phyloP scores from a whole-genome alignment of 805 yeast genomes.

The Yamadazyma paraphyllophila region DNA sequence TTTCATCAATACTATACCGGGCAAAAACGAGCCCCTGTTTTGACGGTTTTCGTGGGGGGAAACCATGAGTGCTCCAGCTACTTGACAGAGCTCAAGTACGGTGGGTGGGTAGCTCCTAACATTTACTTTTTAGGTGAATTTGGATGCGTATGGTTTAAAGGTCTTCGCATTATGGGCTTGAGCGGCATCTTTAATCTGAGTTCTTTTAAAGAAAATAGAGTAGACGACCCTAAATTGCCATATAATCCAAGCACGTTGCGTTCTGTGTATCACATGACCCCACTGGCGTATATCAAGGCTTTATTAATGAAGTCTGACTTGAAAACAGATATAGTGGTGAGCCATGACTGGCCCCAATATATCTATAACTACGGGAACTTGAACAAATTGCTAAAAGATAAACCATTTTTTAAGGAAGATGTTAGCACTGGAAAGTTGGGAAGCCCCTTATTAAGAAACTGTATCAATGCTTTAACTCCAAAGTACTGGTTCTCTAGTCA shows the following conservation, averaged over 20 bases:
- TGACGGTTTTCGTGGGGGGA: constrained; percentile 88
- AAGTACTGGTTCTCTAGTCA: constrained; percentile 86
- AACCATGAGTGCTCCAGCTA: constrained; percentile 90
- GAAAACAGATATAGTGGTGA: constrained; percentile 55
- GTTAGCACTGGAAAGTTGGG: constrained; percentile 63
- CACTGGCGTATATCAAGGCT: constrained; percentile 60
- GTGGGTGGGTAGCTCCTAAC: constrained; percentile 92
- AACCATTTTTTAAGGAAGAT: constrained; percentile 70
- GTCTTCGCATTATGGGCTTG: constrained; percentile 73
- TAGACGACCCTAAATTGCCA: constrained; percentile 47
- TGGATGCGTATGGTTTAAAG: constrained; percentile 71
- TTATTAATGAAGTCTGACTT: constrained; percentile 29
- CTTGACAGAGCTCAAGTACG: constrained; percentile 66
- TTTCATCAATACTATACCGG: constrained; percentile 73
- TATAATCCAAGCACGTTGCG: constrained; percentile 46
- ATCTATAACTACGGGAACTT: constrained; percentile 65
- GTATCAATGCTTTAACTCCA: constrained; percentile 60
- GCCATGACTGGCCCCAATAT: constrained; percentile 95
- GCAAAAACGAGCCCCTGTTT: constrained; percentile 59
- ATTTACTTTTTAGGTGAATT: constrained; percentile 82
- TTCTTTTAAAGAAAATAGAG: constrained; percentile 36
- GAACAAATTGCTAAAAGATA: constrained; percentile 47
- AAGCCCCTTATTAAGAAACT: constrained; percentile 58
- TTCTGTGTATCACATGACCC: constrained; percentile 72
- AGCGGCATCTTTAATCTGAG: constrained; percentile 74